Conservation (phyloP, 352 stramenopile genomes). For the Globisporangium apiculatum region DNA sequence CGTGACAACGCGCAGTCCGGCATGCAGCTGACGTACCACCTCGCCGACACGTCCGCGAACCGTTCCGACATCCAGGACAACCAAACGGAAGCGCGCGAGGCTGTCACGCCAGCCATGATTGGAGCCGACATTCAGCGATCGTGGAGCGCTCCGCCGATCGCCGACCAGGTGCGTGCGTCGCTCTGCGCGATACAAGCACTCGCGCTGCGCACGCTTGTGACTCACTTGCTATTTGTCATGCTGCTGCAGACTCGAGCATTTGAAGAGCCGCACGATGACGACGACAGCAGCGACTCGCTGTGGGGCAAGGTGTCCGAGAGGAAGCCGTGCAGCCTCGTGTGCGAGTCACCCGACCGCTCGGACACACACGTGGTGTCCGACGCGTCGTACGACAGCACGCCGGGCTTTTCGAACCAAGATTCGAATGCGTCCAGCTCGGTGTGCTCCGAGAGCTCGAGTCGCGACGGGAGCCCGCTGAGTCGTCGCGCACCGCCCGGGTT, state of each 20-base stretch:
- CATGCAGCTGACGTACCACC: slow-evolving; percentile 1
- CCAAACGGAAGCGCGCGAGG: not conserved
- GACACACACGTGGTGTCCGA: slow-evolving; percentile 16
- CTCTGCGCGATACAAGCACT: not conserved
- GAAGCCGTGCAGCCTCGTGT: slow-evolving; percentile 8
- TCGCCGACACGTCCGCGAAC: not conserved
- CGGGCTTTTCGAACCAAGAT: slow-evolving; percentile 13
- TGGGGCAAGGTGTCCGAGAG: slow-evolving; percentile 5
- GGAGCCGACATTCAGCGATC: slow-evolving; percentile 32
- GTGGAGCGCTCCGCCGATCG: slow-evolving; percentile 36
- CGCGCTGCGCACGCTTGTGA: not conserved
- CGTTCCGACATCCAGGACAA: slow-evolving; percentile 1
- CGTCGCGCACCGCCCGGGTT: slow-evolving; percentile 28
- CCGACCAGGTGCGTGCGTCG: slow-evolving; percentile 25
- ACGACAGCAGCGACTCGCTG: slow-evolving; percentile 2
- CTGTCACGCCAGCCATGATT: not conserved
- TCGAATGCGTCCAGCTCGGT: slow-evolving; percentile 18
- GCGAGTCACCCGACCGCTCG: slow-evolving; percentile 23
- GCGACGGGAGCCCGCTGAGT: slow-evolving; percentile 16
- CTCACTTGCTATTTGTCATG: not conserved
- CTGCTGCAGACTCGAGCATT: slow-evolving; percentile 7
- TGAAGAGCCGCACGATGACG: slow-evolving; percentile 7
- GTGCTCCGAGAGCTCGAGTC: slow-evolving; percentile 12
- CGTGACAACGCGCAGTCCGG: slow-evolving; percentile 5
- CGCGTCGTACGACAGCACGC: slow-evolving; percentile 15